These are phyloP conservation scores for Neohortaea acidophila DNA, from an alignment of 495 filamentous ascomycete genomes.

Conservation along the genomic window DNA sequence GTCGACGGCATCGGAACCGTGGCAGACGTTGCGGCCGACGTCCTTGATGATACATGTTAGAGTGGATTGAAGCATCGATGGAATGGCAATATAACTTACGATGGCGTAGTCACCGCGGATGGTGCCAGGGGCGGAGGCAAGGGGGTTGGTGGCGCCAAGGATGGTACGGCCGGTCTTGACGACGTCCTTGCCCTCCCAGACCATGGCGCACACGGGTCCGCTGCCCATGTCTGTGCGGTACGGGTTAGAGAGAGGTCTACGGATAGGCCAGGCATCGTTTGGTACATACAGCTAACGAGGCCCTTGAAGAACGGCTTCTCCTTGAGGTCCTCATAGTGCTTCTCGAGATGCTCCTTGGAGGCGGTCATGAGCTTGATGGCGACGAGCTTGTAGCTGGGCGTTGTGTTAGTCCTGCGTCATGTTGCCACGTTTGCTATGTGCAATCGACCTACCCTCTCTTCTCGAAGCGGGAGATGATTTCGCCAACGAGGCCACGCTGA, in stretches of 20 bases:
- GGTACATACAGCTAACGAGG: slow-evolving; percentile 58
- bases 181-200: slow-evolving; percentile 94
- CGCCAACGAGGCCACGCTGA: slow-evolving; percentile 87
- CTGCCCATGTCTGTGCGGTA: slow-evolving; percentile 68
- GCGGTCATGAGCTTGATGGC: slow-evolving; percentile 89
- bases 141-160: slow-evolving; percentile 96
- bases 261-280: neutral
- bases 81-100: slow-evolving; percentile 7
- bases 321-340: slow-evolving; percentile 88
- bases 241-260: neutral
- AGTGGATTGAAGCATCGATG: slow-evolving; percentile 4
- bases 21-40: slow-evolving; percentile 97
- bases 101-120: slow-evolving; percentile 71
- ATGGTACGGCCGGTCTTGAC: slow-evolving; percentile 95
- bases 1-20: slow-evolving; percentile 96
- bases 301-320: slow-evolving; percentile 93
- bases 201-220: slow-evolving; percentile 95
- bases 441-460: slow-evolving; percentile 62
- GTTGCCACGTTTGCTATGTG: neutral
- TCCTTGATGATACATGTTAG: slow-evolving; percentile 33
- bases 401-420: slow-evolving; percentile 12
- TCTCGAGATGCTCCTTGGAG: slow-evolving; percentile 83
- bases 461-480: slow-evolving; percentile 97
- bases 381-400: slow-evolving; percentile 83
- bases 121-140: slow-evolving; percentile 82